Evolutionary conservation across 2,329 filamentous ascomycete genomes (phyloP), one percentile per base, ranked within the genome.

Genomic region (Macrophomina tecta): DNA sequence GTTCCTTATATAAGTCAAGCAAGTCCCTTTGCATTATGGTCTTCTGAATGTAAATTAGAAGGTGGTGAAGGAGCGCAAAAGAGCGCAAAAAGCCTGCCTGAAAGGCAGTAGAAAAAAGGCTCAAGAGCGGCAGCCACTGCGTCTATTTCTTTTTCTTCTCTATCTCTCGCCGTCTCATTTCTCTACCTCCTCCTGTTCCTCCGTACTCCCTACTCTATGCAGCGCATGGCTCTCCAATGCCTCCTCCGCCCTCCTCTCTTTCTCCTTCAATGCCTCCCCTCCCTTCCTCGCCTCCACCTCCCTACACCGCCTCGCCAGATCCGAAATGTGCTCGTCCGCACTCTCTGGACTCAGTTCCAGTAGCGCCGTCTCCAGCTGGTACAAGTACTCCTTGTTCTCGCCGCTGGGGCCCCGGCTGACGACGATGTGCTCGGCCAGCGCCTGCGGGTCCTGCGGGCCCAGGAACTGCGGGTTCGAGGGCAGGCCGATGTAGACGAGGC

Each of bases 401-500:
- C 95, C 95, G 79, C 93, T 97, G 30, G 94, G 92, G 0, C 95
- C 95, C 48, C 83, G 79, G 73, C 92, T 93, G 56, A 82, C 82
- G 72, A 89, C 85, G 73, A 99, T 98, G 78, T 94, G 92, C 78
- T 88, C 86, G 30, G 94, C 94, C 61, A 98, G 85, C 49, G 82
- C 78, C 73, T 93, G 87, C 0, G 91, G 91, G 64, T 95, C 90
- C 76, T 97, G 93, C 0, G 90, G 89, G 0, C 92, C 93, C 45
- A 94, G 84, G 75, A 99, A 99, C 78, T 98, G 95, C 65, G 92
- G 90, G 75, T 99, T 99, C 53, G 90, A 88, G 0, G 95, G 95
- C 2, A 96, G 91, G 28, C 95, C 95, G 74, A 99, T 98, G 78
- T 99, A 99, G 1, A 97, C 92, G 69, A 97, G 86, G 68, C 87